Evolutionary conservation across 495 filamentous ascomycete genomes (phyloP), one percentile per base, ranked within the genome.

Genomic region (Daldinia grandis): DNA sequence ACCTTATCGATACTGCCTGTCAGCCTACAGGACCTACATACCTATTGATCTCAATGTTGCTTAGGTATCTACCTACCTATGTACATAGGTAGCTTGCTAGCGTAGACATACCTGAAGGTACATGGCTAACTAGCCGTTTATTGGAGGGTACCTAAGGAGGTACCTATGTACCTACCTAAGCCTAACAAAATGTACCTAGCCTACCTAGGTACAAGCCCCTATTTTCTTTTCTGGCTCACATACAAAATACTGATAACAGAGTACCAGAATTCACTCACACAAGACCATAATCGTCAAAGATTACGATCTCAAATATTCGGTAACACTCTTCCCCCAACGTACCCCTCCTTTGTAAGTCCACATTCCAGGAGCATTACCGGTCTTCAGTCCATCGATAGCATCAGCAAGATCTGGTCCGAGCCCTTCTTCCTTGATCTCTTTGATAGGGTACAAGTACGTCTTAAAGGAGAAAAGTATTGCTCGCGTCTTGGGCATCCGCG

Each of bases 401-500:
- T 80, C 76, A 0, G 89, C 91, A 30, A 97, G 77, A 28, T 88
- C 85, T 74, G 87, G 83, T 0, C 87, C 88, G 3, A 85, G 74
- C 0, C 91, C 91, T 69, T 94, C 92, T 5, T 81, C 86, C 78
- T 89, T 92, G 64, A 97, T 84, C 17, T 90, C 82, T 15, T 72
- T 69, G 1, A 97, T 70, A 3, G 88, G 85, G 74, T 93, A 94
- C 38, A 89, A 75, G 78, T 94, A 95, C 9, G 91, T 95, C 79
- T 95, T 92, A 77, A 95, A 90, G 31, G 82, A 87, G 76, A 96
- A 95, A 1, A 95, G 81, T 8, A 95, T 70, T 1, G 91, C 92
- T 27, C 82, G 80, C 0, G 87, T 89, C 61, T 78, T 71, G 0
- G 92, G 91, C 27, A 95, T 77, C 5, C 93, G 86, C 79, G 91